phyloP scores from a whole-genome alignment of 441 rosid genomes.

The Pelargonium myrrhifolium region DNA sequence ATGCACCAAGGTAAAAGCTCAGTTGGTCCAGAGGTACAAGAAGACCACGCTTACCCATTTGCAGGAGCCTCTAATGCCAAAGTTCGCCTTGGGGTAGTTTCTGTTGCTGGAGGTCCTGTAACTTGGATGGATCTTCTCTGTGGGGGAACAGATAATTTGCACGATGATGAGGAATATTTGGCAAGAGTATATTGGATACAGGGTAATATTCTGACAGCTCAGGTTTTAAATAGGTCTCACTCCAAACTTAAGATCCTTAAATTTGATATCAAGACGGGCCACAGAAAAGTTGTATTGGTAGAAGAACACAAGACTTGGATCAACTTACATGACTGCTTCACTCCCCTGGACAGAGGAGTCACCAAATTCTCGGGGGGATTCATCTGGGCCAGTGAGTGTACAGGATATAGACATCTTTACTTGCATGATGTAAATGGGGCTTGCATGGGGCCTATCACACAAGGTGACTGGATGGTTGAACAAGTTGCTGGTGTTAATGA shows the following conservation, averaged over 20 bases:
- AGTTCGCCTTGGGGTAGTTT: conserved; percentile 82
- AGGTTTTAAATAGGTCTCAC: conserved; percentile 78
- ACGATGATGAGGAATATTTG: conserved; percentile 62
- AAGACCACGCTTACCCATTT: conserved; percentile 95
- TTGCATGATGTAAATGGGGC: conserved; percentile 60
- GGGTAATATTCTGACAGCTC: conserved; percentile 57
- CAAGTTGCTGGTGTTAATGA: conserved; percentile 86
- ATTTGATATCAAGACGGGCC: conserved; percentile 67
- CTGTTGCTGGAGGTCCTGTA: conserved; percentile 55
- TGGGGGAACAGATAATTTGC: conserved; percentile 46
- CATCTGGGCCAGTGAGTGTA: conserved; percentile 90
- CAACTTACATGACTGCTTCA: conserved; percentile 84
- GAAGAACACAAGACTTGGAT: conserved; percentile 76
- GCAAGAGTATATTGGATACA: conserved; percentile 90
- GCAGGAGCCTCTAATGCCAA: conserved; percentile 81
- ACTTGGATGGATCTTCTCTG: conserved; percentile 83
- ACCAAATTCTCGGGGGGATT: conserved; percentile 59
- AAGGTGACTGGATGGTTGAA: conserved; percentile 94
- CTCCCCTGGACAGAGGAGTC: conserved; percentile 61
- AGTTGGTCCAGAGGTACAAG: conserved; percentile 74
- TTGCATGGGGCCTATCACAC: conserved; percentile 71
- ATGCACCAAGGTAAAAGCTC: conserved; percentile 91
- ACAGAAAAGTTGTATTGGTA: conserved; percentile 45
- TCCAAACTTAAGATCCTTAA: conserved; percentile 51
- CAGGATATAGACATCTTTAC: conserved; percentile 84